Percentiles rank a stretch among this genome's conserved stretches.
These are phyloP conservation scores for Aspergillus ochraceoroseus DNA, from an alignment of 2,329 filamentous ascomycete genomes.

Conservation along the genomic window DNA sequence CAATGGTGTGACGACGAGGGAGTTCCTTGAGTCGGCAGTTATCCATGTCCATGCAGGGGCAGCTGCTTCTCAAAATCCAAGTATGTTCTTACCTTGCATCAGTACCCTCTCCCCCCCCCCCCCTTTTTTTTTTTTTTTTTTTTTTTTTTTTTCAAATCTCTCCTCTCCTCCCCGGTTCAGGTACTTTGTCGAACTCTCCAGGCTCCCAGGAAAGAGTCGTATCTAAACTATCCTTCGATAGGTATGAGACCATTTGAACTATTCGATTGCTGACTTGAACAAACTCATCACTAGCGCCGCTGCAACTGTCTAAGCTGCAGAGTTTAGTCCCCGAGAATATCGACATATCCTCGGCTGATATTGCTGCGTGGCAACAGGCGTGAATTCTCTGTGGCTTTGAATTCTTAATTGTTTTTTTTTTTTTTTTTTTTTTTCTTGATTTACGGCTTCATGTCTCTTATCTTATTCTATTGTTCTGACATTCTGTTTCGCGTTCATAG, in stretches of 20 bases:
- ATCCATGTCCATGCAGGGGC: slow-evolving; percentile 30
- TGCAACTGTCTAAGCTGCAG: slow-evolving; percentile 25
- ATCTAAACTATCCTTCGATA: no score
- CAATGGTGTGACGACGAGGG: slow-evolving; percentile 29
- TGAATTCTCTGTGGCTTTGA: not conserved
- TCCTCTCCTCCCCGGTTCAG: no score
- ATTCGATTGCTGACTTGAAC: no score
- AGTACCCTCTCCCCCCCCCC: no score
- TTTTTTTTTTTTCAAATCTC: no score
- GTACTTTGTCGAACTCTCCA: no score
- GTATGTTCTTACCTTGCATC: no score
- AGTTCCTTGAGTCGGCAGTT: slow-evolving; percentile 28
- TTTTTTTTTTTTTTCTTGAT: not conserved
- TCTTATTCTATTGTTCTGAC: not conserved
- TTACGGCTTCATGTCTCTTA: not conserved
- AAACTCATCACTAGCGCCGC: slow-evolving; percentile 21
- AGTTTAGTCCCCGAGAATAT: slow-evolving; percentile 29
- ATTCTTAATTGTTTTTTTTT: not conserved
- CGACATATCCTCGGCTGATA: slow-evolving; percentile 30
- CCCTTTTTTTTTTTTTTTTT: no score
- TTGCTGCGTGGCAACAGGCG: slow-evolving; percentile 29
- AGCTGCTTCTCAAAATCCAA: slow-evolving; percentile 26
- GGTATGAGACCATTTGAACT: no score
- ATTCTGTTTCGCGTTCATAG: no score
- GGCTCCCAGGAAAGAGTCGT: no score